Base-by-base conservation (phyloP, 148 eudicot species). In the Cornus kousa region DNA sequence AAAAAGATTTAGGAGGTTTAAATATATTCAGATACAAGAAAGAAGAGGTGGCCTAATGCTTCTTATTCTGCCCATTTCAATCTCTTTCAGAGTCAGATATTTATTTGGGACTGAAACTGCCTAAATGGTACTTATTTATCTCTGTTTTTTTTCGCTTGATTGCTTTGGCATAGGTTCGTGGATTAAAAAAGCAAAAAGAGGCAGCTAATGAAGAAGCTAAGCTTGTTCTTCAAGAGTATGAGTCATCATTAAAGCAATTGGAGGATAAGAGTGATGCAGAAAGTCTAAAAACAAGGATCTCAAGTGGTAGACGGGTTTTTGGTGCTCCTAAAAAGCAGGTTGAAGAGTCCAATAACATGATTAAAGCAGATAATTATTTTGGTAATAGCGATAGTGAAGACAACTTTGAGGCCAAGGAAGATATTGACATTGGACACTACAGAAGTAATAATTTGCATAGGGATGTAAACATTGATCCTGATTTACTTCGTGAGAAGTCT, bases 181-280 rank as follows among this genome's bases (percentile, higher is more conserved):
- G 97, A 14, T 46, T 90, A 86, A 86, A 88, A 67, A 97, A 91
- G 88, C 88, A 86, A 79, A 90, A 90, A 86, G 91, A 87, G 72
- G 92, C 92, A 72, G 97, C 97, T 53, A 85, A 79, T 82, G 91
- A 91, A 85, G 99, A 97, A 91, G 98, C 97, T 53, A 87, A 83
- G 77, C 82, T 78, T 84, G 98, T 97, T 80, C 86, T 94, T 59
- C 85, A 92, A 67, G 97, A 94, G 68, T 97, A 87, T 79, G 95
- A 94, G 59, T 81, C 81, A 62, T 86, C 90, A 39, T 81, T 93
- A 80, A 87, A 87, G 73, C 83, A 88, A 67, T 80, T 78, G 64
- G 87, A 80, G 39, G 90, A 80, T 79, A 76, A 81, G 75, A 87
- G 20, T 67, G 83, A 76, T 32, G 78, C 40, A 46, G 79, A 82